Conservation (phyloP, 2,329 filamentous ascomycete species). For the Akanthomyces uredinophilus region DNA sequence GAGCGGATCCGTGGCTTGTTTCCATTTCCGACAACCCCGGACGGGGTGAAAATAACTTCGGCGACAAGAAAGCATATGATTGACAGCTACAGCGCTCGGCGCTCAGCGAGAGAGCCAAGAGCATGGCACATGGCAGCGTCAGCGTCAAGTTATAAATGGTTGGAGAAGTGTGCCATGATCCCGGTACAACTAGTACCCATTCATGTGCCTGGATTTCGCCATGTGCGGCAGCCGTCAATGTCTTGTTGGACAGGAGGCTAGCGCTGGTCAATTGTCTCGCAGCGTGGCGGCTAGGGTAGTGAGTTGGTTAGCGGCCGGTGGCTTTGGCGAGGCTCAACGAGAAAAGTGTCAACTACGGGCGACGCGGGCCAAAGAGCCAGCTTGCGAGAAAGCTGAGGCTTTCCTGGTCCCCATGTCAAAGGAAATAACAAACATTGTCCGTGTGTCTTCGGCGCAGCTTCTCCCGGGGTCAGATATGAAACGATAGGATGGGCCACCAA, state of each 20-base stretch:
- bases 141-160: background rate
- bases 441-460: background rate
- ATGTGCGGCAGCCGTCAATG: background rate
- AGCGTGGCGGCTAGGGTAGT: background rate
- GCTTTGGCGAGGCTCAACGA: background rate
- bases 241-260: background rate
- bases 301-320: background rate
- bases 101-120: background rate
- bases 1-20: conserved; percentile 8
- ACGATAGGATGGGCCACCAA: background rate
- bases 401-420: background rate
- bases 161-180: conserved; percentile 4
- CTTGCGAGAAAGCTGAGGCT: background rate
- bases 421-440: background rate
- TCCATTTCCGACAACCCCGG: background rate
- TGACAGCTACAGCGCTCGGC: background rate
- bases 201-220: conserved; percentile 4
- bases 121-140: background rate
- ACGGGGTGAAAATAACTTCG: background rate
- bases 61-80: background rate
- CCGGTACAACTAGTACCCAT: background rate
- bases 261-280: background rate
- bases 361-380: too few species aligned
- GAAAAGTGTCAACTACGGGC: background rate
- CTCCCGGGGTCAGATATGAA: conserved; percentile 1